Evolutionary conservation across 768 basidiomycete species (phyloP), one percentile per base, ranked within the genome.

Genomic region (Russula foetens): DNA sequence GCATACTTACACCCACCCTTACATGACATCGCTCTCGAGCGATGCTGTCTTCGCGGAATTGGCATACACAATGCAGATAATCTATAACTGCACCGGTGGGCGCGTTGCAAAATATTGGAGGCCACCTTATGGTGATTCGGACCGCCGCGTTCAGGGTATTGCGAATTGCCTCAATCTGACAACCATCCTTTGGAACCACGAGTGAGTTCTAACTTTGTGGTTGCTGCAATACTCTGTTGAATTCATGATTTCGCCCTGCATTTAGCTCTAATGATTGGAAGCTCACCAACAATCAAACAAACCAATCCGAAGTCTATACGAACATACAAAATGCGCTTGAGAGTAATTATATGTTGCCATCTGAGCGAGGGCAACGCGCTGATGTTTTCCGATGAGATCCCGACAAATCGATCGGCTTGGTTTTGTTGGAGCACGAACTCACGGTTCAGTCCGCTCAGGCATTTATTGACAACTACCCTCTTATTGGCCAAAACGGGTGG

Each of bases 181-280:
- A 24, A 73, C 75, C 29, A 73, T 77, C 56, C 58, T 74, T 48
- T 81, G 77, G 78, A 76, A 78, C 65, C 68, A 75, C 35, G 78
- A 77, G 64, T 65, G 49, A 8, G 64, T 52, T 14, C 26, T 62
- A 65, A 67, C 55, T 49, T 47, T 41, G 9, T 5, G 29, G 1
- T 35, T 3, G n/a, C 39, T 19, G 7, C 21, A 19, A 11, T 15
- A 21, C 24, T 5, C 47, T 21, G 38, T 55, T 23, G 12, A 7
- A 29, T 50, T 33, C 39, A 31, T 54, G 19, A n/a, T 38, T 23
- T 26, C 12, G 38, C 39, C 19, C 35, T 45, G 29, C 26, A 29
- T 35, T 24, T 67, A 90, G 88, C 68, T 85, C 92, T n/a, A 72
- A 76, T 33, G 92, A 95, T 71, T 95, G 92, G 92, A 80, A 79